Evolutionary conservation across 2,329 filamentous ascomycete genomes (phyloP), one percentile per base, ranked within the genome.

Genomic region (Neocatenulostroma microsporum): DNA sequence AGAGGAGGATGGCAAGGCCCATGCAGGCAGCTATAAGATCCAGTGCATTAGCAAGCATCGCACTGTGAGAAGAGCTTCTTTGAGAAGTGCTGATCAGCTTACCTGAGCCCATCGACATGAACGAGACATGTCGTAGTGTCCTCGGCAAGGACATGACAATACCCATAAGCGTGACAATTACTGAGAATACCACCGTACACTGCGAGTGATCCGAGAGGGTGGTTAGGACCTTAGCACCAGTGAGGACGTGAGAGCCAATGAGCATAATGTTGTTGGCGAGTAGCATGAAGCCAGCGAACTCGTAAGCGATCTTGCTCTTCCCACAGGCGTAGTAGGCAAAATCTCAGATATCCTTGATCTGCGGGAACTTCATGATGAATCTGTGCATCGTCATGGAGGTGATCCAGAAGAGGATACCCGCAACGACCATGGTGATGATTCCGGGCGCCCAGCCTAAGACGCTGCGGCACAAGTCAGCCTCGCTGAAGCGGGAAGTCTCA

Each of bases 181-280:
- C 58, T 1, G 62, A n/a, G 53, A 70, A 72, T 13, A 68, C 50
- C 4, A 70, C 66, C 1, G 68, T 72, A 50, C 68, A 72, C 24
- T 61, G 51, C 3, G 64, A 64, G 48, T 72, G 68, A 40, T 67
- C 65, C 1, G 63, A 66, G 0, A 71, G 56, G 0, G 67, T 70
- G 42, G 71, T 71, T 26, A 72, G 43, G 24, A 71, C 50, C 46
- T 67, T 69, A 7, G 68, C 67, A 3, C 66, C 67, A 2, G 67
- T 71, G 17, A 70, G 56, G 42, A 70, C 55, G 48, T 71, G 68
- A 49, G 71, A 70, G 7, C 67, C 67, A 38, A 70, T 67, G 4
- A 72, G 57, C 9, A 71, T 45, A 44, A 72, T 70, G 47, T 71
- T 72, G 53, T 72, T 70, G 20, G 65, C 64, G n/a, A 70, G 57